These are phyloP conservation scores for Clitoria ternatea DNA, from an alignment of 306 rosid species.

Conservation along the genomic window DNA sequence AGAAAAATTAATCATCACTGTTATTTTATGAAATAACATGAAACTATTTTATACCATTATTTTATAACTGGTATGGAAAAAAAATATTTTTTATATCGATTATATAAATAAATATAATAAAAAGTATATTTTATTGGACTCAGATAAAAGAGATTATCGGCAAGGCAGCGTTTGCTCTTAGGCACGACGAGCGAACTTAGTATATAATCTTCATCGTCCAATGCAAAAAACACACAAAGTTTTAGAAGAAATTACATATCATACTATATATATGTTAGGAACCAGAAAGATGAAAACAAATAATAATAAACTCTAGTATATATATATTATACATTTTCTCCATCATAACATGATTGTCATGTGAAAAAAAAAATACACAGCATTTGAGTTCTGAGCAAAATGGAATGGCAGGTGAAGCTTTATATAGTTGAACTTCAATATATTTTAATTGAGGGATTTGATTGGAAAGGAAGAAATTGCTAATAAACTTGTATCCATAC, in stretches of 20 bases:
- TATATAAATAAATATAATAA: too few species aligned
- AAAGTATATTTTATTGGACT: neutral
- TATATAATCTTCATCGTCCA: conserved; percentile 24
- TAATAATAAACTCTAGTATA: too few species aligned
- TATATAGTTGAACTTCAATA: conserved; percentile 8
- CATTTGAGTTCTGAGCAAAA: too few species aligned
- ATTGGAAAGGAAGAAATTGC: neutral
- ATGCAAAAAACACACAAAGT: neutral
- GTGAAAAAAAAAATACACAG: neutral
- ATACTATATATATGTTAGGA: neutral
- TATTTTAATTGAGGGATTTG: neutral
- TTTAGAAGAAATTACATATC: neutral
- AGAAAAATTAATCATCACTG: too few species aligned
- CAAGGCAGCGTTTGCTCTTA: conserved; percentile 24
- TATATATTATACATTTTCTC: neutral
- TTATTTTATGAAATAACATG: too few species aligned
- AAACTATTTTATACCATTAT: neutral
- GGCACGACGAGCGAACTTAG: conserved; percentile 36
- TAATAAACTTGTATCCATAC: too few species aligned
- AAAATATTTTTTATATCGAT: too few species aligned
- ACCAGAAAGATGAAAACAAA: too few species aligned
- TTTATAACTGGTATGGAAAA: too few species aligned
- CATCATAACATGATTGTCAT: too few species aligned
- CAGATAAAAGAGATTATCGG: conserved; percentile 15
- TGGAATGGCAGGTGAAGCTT: conserved; percentile 2